Evolutionary conservation across 495 filamentous ascomycete genomes (phyloP).

Genomic region (Cetradonia linearis): DNA sequence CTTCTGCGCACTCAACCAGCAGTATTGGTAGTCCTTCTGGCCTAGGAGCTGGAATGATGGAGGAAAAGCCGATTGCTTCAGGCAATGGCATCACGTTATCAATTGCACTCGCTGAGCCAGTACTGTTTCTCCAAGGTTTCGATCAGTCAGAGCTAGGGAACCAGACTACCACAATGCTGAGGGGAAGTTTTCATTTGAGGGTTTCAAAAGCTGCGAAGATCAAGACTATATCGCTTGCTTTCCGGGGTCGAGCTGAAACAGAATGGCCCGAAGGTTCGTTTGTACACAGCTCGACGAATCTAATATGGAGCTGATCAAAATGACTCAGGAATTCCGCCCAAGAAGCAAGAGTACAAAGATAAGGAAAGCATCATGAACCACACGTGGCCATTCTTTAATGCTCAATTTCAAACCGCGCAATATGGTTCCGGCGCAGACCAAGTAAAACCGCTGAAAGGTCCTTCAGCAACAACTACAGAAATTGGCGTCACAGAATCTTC

Average conservation of each 20-base stretch:
- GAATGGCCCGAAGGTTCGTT: constrained; percentile 87
- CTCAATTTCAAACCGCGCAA: constrained; percentile 50
- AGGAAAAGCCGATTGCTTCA: constrained; percentile 61
- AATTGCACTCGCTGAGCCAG: constrained; percentile 76
- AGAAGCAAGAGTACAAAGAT: constrained; percentile 74
- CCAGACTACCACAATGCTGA: constrained; percentile 70
- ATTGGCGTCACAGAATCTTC: constrained; percentile 29
- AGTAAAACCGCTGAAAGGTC: constrained; percentile 39
- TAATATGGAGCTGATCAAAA: background rate
- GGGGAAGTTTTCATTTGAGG: constrained; percentile 72
- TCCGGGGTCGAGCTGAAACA: constrained; percentile 75
- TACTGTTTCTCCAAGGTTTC: constrained; percentile 82
- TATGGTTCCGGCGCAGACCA: constrained; percentile 56
- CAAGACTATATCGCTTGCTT: constrained; percentile 81
- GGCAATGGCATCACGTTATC: constrained; percentile 63
- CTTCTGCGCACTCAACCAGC: constrained; percentile 24
- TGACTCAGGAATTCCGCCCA: constrained; percentile 68
- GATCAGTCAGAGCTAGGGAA: constrained; percentile 64
- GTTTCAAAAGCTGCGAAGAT: constrained; percentile 88
- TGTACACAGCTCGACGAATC: background rate
- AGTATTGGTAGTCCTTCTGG: constrained; percentile 28
- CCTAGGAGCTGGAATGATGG: constrained; percentile 25
- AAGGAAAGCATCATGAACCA: constrained; percentile 67
- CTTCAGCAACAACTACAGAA: constrained; percentile 41
- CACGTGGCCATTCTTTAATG: constrained; percentile 75